Evolutionary conservation across 495 filamentous ascomycete genomes (phyloP), one percentile per base, ranked within the genome.

Genomic region (Trichoderma erinaceum): DNA sequence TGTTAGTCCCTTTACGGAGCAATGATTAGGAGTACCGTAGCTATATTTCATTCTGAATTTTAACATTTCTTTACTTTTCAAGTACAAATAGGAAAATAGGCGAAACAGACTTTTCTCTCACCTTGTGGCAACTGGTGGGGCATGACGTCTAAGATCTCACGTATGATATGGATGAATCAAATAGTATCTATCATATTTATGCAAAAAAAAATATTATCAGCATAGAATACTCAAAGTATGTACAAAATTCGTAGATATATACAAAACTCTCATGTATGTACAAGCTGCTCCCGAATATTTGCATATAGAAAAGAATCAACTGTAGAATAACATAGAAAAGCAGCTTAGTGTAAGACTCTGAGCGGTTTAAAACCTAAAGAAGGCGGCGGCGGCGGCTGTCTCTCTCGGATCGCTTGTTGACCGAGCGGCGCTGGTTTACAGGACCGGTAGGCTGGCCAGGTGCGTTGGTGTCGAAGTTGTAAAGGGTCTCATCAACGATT

Each of bases 401-500:
- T 10, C 27, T 61, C 27, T 32, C 56, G 16, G 56, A 61, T 27
- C 56, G 56, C n/a, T 61, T 18, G 25, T 21, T 32, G 11, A 16
- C 56, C 15, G 56, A 61, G 56, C 56, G 56, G 12, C 27, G 23
- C 27, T 61, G 56, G 25, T 32, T 61, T 25, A 61, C 56, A 10
- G 56, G 56, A 25, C 56, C 56, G 23, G 56, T 61, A 32, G 56
- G 56, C n/a, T 61, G 23, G 16, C 56, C 56, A 2, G 56, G 56
- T 29, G 56, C 56, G n/a, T 61, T 61, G 56, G 56, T 61, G 11
- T 61, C 56, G 27, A 61, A 61, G 25, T 61, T 21, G 25, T 61
- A 61, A 11, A 61, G 27, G 27, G 56, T 61, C 11, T 61, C 27
- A 11, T 61, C 56, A 18, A 61, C 27, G 29, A 61, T 61, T 21